These are phyloP conservation scores for Sporormia fimetaria DNA, from an alignment of 495 filamentous ascomycete species.

Conservation along the genomic window DNA sequence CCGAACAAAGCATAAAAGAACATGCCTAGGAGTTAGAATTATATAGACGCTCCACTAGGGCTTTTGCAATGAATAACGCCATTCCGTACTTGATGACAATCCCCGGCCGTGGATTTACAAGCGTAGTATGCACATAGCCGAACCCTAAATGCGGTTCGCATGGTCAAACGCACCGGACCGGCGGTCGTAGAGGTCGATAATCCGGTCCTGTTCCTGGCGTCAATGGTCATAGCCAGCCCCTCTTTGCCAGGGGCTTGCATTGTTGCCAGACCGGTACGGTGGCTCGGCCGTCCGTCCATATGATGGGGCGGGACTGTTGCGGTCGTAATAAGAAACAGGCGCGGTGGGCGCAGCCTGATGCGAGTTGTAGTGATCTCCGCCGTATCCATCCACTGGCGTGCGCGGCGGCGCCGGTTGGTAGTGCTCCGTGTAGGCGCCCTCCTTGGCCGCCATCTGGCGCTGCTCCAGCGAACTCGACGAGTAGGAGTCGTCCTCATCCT, in stretches of 20 bases:
- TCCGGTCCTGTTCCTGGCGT: conserved; percentile 28
- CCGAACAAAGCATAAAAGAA: no score
- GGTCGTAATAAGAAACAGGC: conserved; percentile 30
- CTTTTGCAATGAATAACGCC: no score
- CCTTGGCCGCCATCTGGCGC: conserved; percentile 12
- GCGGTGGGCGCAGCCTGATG: conserved; percentile 28
- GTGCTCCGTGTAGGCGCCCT: conserved; percentile 14
- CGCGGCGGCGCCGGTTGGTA: conserved; percentile 35
- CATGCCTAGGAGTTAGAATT: no score
- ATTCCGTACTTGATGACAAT: no score
- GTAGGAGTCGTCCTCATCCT: conserved; percentile 40
- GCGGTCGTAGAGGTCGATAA: conserved; percentile 27
- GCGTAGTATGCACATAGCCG: conserved; percentile 14
- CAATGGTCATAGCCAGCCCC: conserved; percentile 56
- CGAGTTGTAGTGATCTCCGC: conserved; percentile 47
- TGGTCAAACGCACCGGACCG: conserved; percentile 5
- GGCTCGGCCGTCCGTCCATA: conserved; percentile 14
- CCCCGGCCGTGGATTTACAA: no score
- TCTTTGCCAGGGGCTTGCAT: conserved; percentile 53
- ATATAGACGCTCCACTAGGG: no score
- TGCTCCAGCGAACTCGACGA: conserved; percentile 9
- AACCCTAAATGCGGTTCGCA: background rate
- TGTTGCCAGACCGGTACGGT: conserved; percentile 42
- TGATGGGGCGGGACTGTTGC: conserved; percentile 15
- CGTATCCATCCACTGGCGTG: conserved; percentile 52